phyloP scores from a whole-genome alignment of 2,329 filamentous ascomycete species.

The Colletotrichum theobromicola region DNA sequence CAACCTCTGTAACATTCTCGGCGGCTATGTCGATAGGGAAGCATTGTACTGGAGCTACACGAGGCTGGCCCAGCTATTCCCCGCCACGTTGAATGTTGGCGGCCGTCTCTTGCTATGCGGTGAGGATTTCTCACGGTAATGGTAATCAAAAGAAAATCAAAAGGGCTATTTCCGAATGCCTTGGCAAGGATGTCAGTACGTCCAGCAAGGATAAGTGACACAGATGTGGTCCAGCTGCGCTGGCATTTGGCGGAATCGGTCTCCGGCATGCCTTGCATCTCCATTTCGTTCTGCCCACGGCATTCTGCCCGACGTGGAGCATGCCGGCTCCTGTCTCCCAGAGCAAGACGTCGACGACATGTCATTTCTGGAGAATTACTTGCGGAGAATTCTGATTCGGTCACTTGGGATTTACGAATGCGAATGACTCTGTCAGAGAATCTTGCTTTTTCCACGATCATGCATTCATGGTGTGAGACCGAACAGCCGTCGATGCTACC shows the following conservation, averaged over 20 bases:
- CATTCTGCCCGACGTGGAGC: background rate
- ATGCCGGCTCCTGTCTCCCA: background rate
- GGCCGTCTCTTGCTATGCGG: background rate
- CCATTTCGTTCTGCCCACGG: background rate
- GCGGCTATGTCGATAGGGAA: background rate
- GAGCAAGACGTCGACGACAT: background rate
- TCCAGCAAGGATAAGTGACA: background rate
- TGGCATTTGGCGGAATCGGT: background rate
- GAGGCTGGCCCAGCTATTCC: background rate
- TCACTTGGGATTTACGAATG: background rate
- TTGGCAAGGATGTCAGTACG: background rate
- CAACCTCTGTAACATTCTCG: background rate
- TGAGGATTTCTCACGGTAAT: background rate
- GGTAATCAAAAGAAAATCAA: background rate
- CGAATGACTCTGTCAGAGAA: background rate
- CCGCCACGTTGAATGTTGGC: background rate
- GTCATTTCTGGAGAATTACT: background rate
- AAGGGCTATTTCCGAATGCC: background rate
- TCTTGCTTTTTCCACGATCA: background rate
- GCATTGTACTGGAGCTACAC: background rate
- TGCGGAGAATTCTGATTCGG: background rate
- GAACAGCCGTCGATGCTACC: background rate
- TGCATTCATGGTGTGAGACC: background rate
- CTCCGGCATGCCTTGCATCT: background rate
- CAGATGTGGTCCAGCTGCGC: background rate